These are phyloP conservation scores for Plantago rigida DNA, from an alignment of 305 asterid genomes.

Conservation along the genomic window DNA sequence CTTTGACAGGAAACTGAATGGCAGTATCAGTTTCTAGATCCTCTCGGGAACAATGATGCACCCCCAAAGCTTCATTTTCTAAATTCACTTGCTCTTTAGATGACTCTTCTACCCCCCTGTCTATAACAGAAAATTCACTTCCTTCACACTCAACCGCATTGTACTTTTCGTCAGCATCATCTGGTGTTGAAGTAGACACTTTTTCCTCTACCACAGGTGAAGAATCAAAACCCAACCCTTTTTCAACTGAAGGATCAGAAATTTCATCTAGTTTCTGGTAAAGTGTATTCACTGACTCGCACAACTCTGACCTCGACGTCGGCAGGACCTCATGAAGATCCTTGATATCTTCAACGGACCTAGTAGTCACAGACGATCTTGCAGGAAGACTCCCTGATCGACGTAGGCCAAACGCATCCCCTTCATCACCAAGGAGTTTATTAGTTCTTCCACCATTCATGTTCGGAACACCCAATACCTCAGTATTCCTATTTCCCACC, in stretches of 20 bases:
- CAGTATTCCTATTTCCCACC: constrained; percentile 37
- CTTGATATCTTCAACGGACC: constrained; percentile 50
- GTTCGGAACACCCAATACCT: constrained; percentile 1
- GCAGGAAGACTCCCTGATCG: constrained; percentile 56
- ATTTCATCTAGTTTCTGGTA: constrained; percentile 61
- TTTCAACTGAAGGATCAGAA: constrained; percentile 30
- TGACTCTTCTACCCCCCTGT: constrained; percentile 49
- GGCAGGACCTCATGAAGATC: constrained; percentile 87
- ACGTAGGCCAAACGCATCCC: constrained; percentile 29
- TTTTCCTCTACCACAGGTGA: constrained; percentile 29
- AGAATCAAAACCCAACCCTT: constrained; percentile 33
- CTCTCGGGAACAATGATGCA: constrained; percentile 29
- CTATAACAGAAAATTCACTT: constrained; percentile 46
- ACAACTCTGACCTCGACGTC: constrained; percentile 40
- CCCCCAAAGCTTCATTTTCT: constrained; percentile 28
- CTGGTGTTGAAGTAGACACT: constrained; percentile 22
- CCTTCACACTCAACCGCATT: constrained; percentile 38
- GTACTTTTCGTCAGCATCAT: constrained; percentile 30
- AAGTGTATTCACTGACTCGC: constrained; percentile 58
- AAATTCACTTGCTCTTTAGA: constrained; percentile 31
- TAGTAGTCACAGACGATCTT: constrained; percentile 34
- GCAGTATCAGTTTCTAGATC: constrained; percentile 26
- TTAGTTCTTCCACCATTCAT: constrained; percentile 29
- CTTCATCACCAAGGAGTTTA: constrained; percentile 19
- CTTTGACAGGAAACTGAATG: constrained; percentile 30